Conservation (phyloP, 2,329 filamentous ascomycete species). For the Aspergillus brasiliensis region DNA sequence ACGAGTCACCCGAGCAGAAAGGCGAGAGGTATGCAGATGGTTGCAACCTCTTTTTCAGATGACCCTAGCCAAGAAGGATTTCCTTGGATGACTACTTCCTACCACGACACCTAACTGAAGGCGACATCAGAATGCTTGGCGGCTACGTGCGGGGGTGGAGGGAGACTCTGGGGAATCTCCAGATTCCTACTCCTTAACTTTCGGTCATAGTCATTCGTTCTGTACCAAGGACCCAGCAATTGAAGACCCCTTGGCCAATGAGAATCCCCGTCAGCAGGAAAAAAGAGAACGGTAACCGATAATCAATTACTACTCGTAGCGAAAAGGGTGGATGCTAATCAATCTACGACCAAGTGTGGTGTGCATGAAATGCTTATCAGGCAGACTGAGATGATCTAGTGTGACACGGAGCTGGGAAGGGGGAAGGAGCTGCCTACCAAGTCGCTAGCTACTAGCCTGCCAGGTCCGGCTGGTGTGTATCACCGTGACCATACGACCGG, state of each 20-base stretch:
- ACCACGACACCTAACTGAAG: background rate
- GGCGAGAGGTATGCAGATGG: background rate
- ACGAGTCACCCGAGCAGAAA: slow-evolving; percentile 11
- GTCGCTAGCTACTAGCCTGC: too few relatives aligned
- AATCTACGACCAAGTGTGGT: slow-evolving; percentile 6
- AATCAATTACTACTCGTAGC: too few relatives aligned
- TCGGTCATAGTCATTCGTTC: background rate
- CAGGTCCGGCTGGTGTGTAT: slow-evolving; percentile 1
- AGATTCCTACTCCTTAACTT: background rate
- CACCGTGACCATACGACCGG: background rate
- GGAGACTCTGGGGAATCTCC: slow-evolving; percentile 17
- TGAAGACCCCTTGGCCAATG: background rate
- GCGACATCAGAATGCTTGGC: slow-evolving; percentile 11
- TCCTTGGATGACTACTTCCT: background rate
- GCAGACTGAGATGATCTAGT: slow-evolving; percentile 5
- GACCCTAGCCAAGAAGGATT: background rate
- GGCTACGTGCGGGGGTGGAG: slow-evolving; percentile 16
- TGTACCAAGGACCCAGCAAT: background rate
- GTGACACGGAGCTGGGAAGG: background rate
- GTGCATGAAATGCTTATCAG: slow-evolving; percentile 13
- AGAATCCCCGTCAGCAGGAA: background rate
- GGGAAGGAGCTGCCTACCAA: background rate
- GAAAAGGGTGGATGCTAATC: background rate
- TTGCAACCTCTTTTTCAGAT: background rate
- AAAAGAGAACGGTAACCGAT: background rate